These are phyloP conservation scores for Xylaria bambusicola DNA, from an alignment of 495 filamentous ascomycete species.

Conservation along the genomic window DNA sequence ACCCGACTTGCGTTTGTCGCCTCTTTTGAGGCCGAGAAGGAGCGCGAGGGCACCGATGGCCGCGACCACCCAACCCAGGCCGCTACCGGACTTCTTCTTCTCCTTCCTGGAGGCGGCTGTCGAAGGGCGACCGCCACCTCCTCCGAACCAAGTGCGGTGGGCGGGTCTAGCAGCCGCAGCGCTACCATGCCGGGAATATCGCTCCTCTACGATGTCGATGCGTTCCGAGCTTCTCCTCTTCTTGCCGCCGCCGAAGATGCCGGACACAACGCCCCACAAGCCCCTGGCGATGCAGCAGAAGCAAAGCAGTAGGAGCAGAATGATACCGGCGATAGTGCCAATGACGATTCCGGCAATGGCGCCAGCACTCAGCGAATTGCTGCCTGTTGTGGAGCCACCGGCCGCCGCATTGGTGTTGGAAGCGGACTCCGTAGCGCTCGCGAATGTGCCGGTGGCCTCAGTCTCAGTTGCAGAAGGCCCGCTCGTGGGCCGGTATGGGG, in stretches of 20 bases:
- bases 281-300: slow-evolving; percentile 72
- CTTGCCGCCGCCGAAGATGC: slow-evolving; percentile 63
- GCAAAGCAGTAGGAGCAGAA: slow-evolving; percentile 72
- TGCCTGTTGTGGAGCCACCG: slow-evolving; percentile 34
- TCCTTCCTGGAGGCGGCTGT: slow-evolving; percentile 55
- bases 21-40: slow-evolving; percentile 74
- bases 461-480: slow-evolving; percentile 43
- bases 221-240: slow-evolving; percentile 50
- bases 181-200: slow-evolving; percentile 58
- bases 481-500: slow-evolving; percentile 72
- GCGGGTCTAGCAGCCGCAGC: slow-evolving; percentile 33
- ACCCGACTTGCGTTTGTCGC: slow-evolving; percentile 51
- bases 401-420: slow-evolving; percentile 44
- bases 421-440: slow-evolving; percentile 46
- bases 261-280: slow-evolving; percentile 63
- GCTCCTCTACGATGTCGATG: slow-evolving; percentile 67
- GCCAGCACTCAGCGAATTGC: slow-evolving; percentile 69
- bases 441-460: slow-evolving; percentile 44
- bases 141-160: slow-evolving; percentile 69
- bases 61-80: slow-evolving; percentile 49
- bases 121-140: slow-evolving; percentile 49
- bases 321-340: slow-evolving; percentile 74
- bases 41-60: slow-evolving; percentile 65
- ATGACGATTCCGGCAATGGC: slow-evolving; percentile 96
- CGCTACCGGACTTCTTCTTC: slow-evolving; percentile 49